A percentile compares a stretch with the other conserved stretches of the same genome.
phyloP scores from a whole-genome alignment of 2,329 filamentous ascomycete genomes.

The Sclerotinia spermophila region DNA sequence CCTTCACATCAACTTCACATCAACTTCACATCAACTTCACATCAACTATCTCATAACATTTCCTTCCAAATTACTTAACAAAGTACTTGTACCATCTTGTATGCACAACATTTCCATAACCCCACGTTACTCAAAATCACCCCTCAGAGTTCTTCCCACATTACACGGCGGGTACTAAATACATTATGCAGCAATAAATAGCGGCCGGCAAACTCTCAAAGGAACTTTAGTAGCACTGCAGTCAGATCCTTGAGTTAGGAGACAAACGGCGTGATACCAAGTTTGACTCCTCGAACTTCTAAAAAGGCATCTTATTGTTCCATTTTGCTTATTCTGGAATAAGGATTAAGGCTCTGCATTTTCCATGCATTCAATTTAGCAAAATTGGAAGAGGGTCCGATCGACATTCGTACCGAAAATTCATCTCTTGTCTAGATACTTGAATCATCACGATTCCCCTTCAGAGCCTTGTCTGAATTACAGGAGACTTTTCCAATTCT shows the following conservation, averaged over 20 bases:
- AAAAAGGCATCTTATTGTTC: neutral
- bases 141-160: slow-evolving; percentile 8
- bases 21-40: neutral
- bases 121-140: slow-evolving; percentile 14
- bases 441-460: neutral
- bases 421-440: neutral
- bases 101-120: slow-evolving; percentile 9
- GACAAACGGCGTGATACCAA: neutral
- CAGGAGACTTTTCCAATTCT: neutral
- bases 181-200: slow-evolving; percentile 11
- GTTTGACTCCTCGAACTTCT: neutral
- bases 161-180: slow-evolving; percentile 14
- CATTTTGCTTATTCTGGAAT: neutral
- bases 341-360: neutral
- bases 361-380: neutral
- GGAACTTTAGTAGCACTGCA: slow-evolving; percentile 1
- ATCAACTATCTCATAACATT: neutral
- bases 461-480: neutral
- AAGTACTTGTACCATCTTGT: slow-evolving; percentile 8
- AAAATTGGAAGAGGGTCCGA: neutral
- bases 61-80: neutral
- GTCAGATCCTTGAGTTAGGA: neutral
- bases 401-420: neutral
- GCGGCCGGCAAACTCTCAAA: slow-evolving; percentile 2
- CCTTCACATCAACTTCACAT: neutral